Evolutionary conservation across 2,329 filamentous ascomycete genomes (phyloP).

Genomic region (Colletotrichum brevisporum): DNA sequence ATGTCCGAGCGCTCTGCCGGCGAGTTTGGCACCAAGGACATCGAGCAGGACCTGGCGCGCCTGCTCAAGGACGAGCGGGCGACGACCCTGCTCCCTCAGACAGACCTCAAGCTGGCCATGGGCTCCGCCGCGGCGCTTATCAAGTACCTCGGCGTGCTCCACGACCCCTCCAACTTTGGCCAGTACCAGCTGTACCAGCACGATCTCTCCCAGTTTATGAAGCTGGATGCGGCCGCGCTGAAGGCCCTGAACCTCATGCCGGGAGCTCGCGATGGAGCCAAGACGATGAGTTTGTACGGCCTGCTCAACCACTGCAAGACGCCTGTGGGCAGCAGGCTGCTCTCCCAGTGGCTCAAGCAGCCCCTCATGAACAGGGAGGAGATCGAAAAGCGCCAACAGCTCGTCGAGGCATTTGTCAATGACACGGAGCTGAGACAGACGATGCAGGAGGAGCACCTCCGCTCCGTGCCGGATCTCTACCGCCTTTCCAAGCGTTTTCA

Average conservation of each 20-base stretch:
- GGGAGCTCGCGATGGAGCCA: slow-evolving; percentile 92
- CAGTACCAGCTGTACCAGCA: slow-evolving; percentile 98
- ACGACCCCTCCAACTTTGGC: slow-evolving; percentile 94
- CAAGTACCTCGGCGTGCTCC: slow-evolving; percentile 91
- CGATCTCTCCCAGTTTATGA: slow-evolving; percentile 97
- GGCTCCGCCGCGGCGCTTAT: slow-evolving; percentile 93
- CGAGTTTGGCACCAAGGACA: slow-evolving; percentile 91
- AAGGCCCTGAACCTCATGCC: slow-evolving; percentile 98
- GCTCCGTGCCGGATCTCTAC: slow-evolving; percentile 94
- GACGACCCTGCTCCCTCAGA: slow-evolving; percentile 84
- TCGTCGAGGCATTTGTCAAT: slow-evolving; percentile 94
- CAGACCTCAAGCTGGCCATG: slow-evolving; percentile 96
- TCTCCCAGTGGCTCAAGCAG: slow-evolving; percentile 98
- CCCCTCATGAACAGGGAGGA: slow-evolving; percentile 92
- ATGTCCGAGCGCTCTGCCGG: slow-evolving; percentile 82
- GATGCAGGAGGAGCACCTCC: slow-evolving; percentile 95
- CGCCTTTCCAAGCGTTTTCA: slow-evolving; percentile 96
- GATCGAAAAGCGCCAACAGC: slow-evolving; percentile 91
- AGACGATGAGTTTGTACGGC: slow-evolving; percentile 96
- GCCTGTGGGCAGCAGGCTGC: slow-evolving; percentile 87
- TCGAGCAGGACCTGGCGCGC: slow-evolving; percentile 93
- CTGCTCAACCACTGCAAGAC: slow-evolving; percentile 98
- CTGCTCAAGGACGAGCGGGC: slow-evolving; percentile 89
- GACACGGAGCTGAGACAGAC: slow-evolving; percentile 95
- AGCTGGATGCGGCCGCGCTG: slow-evolving; percentile 92